A percentile compares a stretch with the other conserved stretches of the same genome.
phyloP scores from a whole-genome alignment of 2,329 filamentous ascomycete genomes.

The Mollisiaceae sp. region DNA sequence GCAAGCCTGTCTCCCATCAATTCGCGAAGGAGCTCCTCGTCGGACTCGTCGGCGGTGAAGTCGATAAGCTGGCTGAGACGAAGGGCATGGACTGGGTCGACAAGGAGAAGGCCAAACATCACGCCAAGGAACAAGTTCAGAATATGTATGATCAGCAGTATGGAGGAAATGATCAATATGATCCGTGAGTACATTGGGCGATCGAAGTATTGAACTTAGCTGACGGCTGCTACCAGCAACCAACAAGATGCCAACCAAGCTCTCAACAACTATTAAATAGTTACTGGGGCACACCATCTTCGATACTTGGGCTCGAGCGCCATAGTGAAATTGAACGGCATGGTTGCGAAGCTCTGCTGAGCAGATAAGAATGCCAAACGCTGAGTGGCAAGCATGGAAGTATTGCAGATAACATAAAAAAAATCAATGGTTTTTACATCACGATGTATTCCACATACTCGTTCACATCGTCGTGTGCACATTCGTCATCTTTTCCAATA shows the following conservation, averaged over 20 bases:
- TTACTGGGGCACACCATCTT: too few species aligned
- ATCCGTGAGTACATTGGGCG: conserved; percentile 54
- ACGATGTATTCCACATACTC: too few species aligned
- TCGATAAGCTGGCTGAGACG: conserved; percentile 76
- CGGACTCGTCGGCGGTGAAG: conserved; percentile 73
- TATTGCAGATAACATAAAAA: too few species aligned
- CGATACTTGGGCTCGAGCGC: too few species aligned
- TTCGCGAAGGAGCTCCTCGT: conserved; percentile 81
- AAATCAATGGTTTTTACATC: too few species aligned
- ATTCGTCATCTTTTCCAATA: too few species aligned
- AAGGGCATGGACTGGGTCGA: conserved; percentile 67
- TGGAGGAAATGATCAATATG: conserved; percentile 54
- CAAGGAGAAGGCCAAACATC: conserved; percentile 60
- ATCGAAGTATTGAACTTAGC: neutral
- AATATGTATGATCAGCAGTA: conserved; percentile 69
- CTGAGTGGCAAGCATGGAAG: too few species aligned
- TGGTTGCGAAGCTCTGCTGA: too few species aligned
- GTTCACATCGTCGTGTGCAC: too few species aligned
- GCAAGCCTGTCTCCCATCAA: conserved; percentile 72
- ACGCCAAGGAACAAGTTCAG: conserved; percentile 63
- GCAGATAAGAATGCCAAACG: too few species aligned
- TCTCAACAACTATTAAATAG: neutral
- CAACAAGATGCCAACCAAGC: neutral
- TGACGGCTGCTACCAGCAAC: neutral
- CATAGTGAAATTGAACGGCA: too few species aligned